phyloP scores from a whole-genome alignment of 768 basidiomycete genomes.

The Pleurotus tuber-regium region DNA sequence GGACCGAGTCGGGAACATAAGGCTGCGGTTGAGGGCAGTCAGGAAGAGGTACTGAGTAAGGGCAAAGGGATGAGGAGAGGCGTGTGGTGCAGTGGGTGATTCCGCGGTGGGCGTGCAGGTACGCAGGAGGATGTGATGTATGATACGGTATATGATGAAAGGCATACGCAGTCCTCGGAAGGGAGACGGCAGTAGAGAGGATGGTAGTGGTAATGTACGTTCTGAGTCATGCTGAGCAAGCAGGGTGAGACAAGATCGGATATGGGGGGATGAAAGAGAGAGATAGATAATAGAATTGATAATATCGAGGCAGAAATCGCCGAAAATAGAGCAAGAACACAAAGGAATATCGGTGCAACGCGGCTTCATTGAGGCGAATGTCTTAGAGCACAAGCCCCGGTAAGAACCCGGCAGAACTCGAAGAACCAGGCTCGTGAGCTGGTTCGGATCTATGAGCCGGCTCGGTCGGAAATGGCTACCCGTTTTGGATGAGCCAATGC shows the following conservation, averaged over 20 bases:
- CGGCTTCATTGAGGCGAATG: constrained; percentile 11
- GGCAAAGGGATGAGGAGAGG: no score
- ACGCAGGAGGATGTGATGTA: no score
- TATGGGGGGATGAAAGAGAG: not conserved
- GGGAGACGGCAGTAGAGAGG: no score
- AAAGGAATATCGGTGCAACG: constrained; percentile 9
- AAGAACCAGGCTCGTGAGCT: not conserved
- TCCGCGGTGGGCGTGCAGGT: no score
- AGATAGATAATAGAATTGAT: not conserved
- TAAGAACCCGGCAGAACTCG: constrained; percentile 6
- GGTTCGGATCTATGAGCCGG: constrained; percentile 1
- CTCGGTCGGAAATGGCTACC: constrained; percentile 5
- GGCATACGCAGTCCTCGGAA: no score
- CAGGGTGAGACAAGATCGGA: no score
- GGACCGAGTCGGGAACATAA: not conserved
- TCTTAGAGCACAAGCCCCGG: constrained; percentile 8
- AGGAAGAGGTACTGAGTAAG: no score
- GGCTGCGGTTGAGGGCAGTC: no score
- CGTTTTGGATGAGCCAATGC: constrained; percentile 1
- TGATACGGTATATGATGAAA: no score
- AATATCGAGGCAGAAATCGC: not conserved
- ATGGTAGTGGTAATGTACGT: no score
- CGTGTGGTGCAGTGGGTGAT: no score
- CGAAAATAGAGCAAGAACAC: not conserved
- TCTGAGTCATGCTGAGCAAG: no score